Evolutionary conservation across 129 eudicot genomes (phyloP), one percentile per base, ranked within the genome.

Genomic region (Pulicaria dysenterica): DNA sequence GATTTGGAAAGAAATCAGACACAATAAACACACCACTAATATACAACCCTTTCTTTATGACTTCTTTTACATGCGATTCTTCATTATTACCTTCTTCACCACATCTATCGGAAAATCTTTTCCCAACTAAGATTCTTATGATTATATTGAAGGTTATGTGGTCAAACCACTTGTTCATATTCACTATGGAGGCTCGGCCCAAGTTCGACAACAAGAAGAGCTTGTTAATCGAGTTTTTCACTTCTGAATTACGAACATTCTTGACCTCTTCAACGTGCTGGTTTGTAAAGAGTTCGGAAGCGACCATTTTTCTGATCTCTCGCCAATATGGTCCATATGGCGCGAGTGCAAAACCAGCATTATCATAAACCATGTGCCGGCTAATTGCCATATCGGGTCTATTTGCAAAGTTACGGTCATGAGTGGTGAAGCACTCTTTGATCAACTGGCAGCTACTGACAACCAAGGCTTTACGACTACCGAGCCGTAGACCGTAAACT

Each of bases 311-410:
- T 39, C 88, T 70, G 2, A 88, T 65, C 38, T 85, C 83, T 3
- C 88, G 82, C 91, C 91, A 88, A 51, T 83, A 88, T 3, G 85
- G 79, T 43, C 95, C 95, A 5, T 88, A 85, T 3, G 91, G 88
- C 4, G 88, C 84, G 1, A 85, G 55, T 8, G 85, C 83, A 43
- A 88, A 88, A 16, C 44, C 58, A 3, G 91, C 84, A 14, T 60
- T 19, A 44, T 75, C 65, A 31, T 88, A 81, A 46, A 84, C 88
- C 62, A 88, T 57, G 85, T 83, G 79, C 47, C 79, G 71, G 65
- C 79, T 73, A 16, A 83, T 58, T 7, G 95, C 88, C 83, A 83
- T 67, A 42, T 7, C 60, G n/a, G 95, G 91, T 40, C 90, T 80
- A 6, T 85, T 54, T 7, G 88, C 86, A 36, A 88, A 83, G 11